A percentile compares a stretch with the other conserved stretches of the same genome.
Evolutionary conservation across 73 alveolate species (phyloP).

Genomic region (Symbiodinium natans): DNA sequence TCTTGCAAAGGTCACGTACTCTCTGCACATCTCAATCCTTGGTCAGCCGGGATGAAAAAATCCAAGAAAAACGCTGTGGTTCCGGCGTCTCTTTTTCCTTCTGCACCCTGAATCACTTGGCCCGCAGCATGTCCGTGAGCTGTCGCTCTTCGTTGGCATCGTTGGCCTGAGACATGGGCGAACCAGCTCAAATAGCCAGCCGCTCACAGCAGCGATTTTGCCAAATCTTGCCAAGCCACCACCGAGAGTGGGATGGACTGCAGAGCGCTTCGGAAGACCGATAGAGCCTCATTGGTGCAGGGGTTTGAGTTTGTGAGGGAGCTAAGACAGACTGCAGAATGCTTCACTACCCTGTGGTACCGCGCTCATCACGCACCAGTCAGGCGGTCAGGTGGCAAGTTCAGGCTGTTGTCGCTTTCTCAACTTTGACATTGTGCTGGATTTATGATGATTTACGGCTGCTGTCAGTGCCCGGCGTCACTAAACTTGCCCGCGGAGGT

Average conservation of each 20-base stretch:
- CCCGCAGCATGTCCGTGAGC: conserved; percentile 39
- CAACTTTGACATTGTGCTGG: no score
- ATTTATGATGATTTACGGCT: no score
- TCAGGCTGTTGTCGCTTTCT: no score
- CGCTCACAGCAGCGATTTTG: neutral
- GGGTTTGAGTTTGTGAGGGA: neutral
- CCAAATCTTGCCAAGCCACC: neutral
- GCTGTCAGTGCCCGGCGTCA: conserved; percentile 39
- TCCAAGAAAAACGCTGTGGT: neutral
- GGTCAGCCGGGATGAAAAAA: neutral
- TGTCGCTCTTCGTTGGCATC: conserved; percentile 93
- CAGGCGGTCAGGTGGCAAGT: neutral
- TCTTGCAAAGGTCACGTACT: conserved; percentile 48
- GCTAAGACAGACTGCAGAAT: neutral
- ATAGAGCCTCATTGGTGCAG: neutral
- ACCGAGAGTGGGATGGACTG: conserved; percentile 81
- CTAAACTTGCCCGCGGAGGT: conserved; percentile 56
- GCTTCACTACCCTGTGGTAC: neutral
- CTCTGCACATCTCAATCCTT: conserved; percentile 90
- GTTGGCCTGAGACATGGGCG: neutral
- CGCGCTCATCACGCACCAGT: neutral
- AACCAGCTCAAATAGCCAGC: no score
- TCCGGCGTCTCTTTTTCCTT: neutral
- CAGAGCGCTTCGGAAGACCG: conserved; percentile 73
- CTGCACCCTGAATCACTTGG: neutral